Base-by-base conservation (phyloP, 164 flowering plant genomes). In the Dillenia suffruticosa region DNA sequence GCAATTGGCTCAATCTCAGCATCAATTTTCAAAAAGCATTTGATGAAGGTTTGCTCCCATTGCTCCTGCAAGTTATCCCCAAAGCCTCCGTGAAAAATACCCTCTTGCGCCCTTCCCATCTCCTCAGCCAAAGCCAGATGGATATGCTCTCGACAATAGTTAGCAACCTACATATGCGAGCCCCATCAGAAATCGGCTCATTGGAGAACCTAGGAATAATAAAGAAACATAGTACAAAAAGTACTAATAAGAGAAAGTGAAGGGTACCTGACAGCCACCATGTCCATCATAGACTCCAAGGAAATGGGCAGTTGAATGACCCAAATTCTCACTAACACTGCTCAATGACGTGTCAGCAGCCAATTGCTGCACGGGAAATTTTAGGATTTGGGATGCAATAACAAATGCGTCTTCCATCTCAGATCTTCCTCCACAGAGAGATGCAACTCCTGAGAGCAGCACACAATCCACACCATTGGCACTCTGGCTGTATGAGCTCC, bases 91-190 rank as follows among this genome's bases (percentile, higher is more conserved):
- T 24, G 59, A n/a, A 48, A 22, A 17, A 65, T 49, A 24, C 59
- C 65, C 13, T 67, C 72, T 61, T 80, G 77, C 12, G 65, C 44
- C 8, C 26, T 48, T 64, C 69, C 79, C 15, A 88, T 63, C 70
- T 90, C 94, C 76, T 88, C 89, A 1, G 71, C 73, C 59, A 90
- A 70, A 57, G 88, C 95, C 44, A 72, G 55, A 74, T 90, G 97
- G 17, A 90, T 12, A n/a, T 83, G 84, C 26, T 86, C 83, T 6
- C 79, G 76, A 58, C 96, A 88, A 59, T 85, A 90, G 53, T 84
- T 76, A 46, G 96, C 90, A 65, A 90, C 97, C 97, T 90, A 55
- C 49, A 62, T 14, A 59, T 43, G 48, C 15, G 44, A 63, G 48
- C 44, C 47, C 47, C 19, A 24, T 0, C 55, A 19, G 50, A 51